Base-by-base conservation (phyloP, 1,139 yeast genomes). In the Lodderomyces jiufengensis region DNA sequence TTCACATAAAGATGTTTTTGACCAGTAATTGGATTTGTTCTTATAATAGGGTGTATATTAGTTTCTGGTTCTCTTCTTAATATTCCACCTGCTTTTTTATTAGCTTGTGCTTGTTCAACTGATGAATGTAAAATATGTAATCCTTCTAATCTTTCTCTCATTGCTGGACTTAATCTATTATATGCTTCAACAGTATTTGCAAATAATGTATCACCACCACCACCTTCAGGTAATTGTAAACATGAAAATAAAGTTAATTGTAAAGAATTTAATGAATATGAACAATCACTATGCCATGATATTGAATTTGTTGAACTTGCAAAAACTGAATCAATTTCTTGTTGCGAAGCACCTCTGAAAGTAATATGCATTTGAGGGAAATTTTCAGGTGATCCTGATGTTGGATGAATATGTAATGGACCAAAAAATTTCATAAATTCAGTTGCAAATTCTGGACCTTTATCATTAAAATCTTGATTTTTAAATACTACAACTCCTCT, bases 221-320 rank as follows among this genome's bases (percentile, higher is more conserved):
- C 70, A 16, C 65, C 43, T 12, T 62, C 66, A 8, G 73, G 72
- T 9, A 68, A 63, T 32, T 62, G 64, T 26, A 66, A 54, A 6
- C 63, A 61, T 2, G 66, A 50, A 39, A 66, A 62, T 37, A 65
- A 60, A 2, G 70, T 63, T 29, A 57, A 50, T 23, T 65, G 65
- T 9, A 70, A 66, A 5, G 68, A 67, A 41, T 64, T 66, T 36
- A 58, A 57, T 36, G 66, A 69, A 46, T 63, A 64, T 11, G 66
- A 56, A 22, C 64, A 61, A 41, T 66, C 72, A 7, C 70, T 60
- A 47, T 66, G 72, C 70, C 70, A 66, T 11, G 63, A 62, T 9
- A 61, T 53, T 29, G 58, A 58, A 41, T 54, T 57, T 29, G 52
- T 51, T 43, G 54, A 51, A 25, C 48, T 39, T n/a, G 50, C 43